These are phyloP conservation scores for Grigorovia transvaalensis DNA, from an alignment of 805 yeast genomes.

Conservation along the genomic window DNA sequence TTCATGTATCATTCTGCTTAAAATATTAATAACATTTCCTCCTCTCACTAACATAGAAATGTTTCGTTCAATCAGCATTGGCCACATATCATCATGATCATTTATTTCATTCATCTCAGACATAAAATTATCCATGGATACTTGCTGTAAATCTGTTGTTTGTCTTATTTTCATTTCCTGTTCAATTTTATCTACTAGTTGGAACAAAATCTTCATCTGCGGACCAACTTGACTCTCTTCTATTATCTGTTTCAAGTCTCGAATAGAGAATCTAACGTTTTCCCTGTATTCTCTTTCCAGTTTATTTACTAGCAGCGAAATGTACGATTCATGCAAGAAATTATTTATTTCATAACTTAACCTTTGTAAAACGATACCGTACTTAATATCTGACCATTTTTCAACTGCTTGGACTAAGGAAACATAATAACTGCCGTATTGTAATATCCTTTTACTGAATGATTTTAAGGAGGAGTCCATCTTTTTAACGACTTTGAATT, in stretches of 20 bases:
- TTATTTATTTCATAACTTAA: slow-evolving; percentile 51
- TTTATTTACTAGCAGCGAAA: slow-evolving; percentile 28
- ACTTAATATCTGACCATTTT: slow-evolving; percentile 39
- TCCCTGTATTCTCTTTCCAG: slow-evolving; percentile 46
- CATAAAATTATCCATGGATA: slow-evolving; percentile 29
- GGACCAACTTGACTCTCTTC: slow-evolving; percentile 27
- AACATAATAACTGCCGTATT: slow-evolving; percentile 52
- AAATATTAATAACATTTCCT: slow-evolving; percentile 54
- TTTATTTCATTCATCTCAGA: slow-evolving; percentile 27
- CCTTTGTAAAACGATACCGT: slow-evolving; percentile 68
- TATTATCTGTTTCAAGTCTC: slow-evolving; percentile 45
- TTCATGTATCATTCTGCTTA: slow-evolving; percentile 46
- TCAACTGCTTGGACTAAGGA: slow-evolving; percentile 53
- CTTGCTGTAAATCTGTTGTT: slow-evolving; percentile 35
- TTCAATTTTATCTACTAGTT: slow-evolving; percentile 42
- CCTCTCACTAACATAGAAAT: slow-evolving; percentile 59
- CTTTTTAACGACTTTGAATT: slow-evolving; percentile 57
- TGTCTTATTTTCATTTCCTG: slow-evolving; percentile 34
- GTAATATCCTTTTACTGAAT: slow-evolving; percentile 49
- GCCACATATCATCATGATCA: slow-evolving; percentile 21
- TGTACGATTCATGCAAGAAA: slow-evolving; percentile 31
- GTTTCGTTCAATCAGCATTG: slow-evolving; percentile 36
- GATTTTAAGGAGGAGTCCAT: slow-evolving; percentile 68
- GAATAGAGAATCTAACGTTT: slow-evolving; percentile 46
- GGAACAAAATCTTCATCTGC: slow-evolving; percentile 47